Base-by-base conservation (phyloP, 345 rosid genomes). In the Linum tenue region DNA sequence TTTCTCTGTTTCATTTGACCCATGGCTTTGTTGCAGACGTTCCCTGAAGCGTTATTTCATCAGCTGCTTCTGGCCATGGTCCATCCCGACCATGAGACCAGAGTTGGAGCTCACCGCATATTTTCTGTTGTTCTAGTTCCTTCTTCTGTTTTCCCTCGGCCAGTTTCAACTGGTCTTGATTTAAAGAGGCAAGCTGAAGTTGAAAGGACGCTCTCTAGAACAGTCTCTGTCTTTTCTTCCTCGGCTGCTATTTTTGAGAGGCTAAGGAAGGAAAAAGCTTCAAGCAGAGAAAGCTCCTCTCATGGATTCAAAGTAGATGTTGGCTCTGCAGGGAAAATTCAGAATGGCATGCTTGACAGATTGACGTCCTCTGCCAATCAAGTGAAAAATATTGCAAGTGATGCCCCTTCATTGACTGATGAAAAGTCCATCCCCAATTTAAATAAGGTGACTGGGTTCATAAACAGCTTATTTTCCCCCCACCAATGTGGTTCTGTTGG, bases 221-320 rank as follows among this genome's bases (percentile, higher is more conserved):
- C 90, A 31, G 97, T 90, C 15, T 94, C 95, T 57, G 99, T 84
- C 70, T 94, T 94, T 79, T 94, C 99, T 79, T 94, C 99, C 55
- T 94, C 97, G 14, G 95, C 97, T 73, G 99, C 99, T 65, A 89
- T 94, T 69, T 91, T 91, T 70, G 91, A 94, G 77, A 91, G 91
- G 90, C 77, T 89, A 63, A 82, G 68, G 79, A 84, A 73, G 56
- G 89, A 80, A 15, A 94, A 80, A 74, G 56, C 80, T 67, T 70
- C 72, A 17, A 71, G 73, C 0, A 77, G 67, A 22, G 31, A 22
- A 22, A 22, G 31, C 31, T 22, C 31, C 31, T 22, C 31, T 22
- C 31, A 22, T 22, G 31, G 31, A 22, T 22, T 22, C 31, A 22
- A 22, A 22, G 31, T 22, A 22, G 31, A 22, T 22, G 31, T 22